Percentiles rank a stretch among this genome's conserved stretches.
These are phyloP conservation scores for Aspergillus nidulans DNA, from an alignment of 495 filamentous ascomycete genomes.

Conservation along the genomic window DNA sequence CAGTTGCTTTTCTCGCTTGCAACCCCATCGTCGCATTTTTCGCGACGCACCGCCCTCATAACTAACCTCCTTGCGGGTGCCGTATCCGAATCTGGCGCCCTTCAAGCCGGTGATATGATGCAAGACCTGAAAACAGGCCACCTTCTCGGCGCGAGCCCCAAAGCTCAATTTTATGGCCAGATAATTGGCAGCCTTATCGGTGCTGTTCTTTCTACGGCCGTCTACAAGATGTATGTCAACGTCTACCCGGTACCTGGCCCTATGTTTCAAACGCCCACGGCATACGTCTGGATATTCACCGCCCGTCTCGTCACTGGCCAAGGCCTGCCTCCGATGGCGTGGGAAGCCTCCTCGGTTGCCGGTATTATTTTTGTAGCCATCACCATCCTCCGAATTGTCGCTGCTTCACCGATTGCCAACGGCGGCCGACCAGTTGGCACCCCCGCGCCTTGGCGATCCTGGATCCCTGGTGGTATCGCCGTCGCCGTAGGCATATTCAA, in stretches of 20 bases:
- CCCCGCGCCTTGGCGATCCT: slow-evolving; percentile 37
- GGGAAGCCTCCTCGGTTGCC: slow-evolving; percentile 67
- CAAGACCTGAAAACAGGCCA: slow-evolving; percentile 98
- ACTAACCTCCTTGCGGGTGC: slow-evolving; percentile 96
- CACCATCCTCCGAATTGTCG: slow-evolving; percentile 63
- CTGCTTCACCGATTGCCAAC: slow-evolving; percentile 34
- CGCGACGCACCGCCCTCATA: slow-evolving; percentile 59
- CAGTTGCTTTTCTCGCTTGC: slow-evolving; percentile 91
- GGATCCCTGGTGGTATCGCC: slow-evolving; percentile 87
- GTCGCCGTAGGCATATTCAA: slow-evolving; percentile 99
- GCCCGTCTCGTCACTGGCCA: slow-evolving; percentile 90
- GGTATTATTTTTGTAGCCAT: slow-evolving; percentile 64
- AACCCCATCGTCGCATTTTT: slow-evolving; percentile 67
- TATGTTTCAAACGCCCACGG: slow-evolving; percentile 90
- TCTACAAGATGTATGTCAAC: slow-evolving; percentile 86
- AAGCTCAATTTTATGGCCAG: slow-evolving; percentile 94
- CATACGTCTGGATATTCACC: slow-evolving; percentile 95
- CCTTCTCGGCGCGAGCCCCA: slow-evolving; percentile 83
- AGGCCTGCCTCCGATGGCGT: slow-evolving; percentile 77
- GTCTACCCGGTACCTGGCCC: slow-evolving; percentile 86
- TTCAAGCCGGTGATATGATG: slow-evolving; percentile 97
- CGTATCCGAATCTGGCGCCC: slow-evolving; percentile 77
- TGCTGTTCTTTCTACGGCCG: slow-evolving; percentile 77
- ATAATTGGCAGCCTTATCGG: slow-evolving; percentile 88
- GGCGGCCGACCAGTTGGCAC: slow-evolving; percentile 19